These are phyloP conservation scores for Cadophora luteo-olivacea DNA, from an alignment of 2,329 filamentous ascomycete genomes.

Conservation along the genomic window DNA sequence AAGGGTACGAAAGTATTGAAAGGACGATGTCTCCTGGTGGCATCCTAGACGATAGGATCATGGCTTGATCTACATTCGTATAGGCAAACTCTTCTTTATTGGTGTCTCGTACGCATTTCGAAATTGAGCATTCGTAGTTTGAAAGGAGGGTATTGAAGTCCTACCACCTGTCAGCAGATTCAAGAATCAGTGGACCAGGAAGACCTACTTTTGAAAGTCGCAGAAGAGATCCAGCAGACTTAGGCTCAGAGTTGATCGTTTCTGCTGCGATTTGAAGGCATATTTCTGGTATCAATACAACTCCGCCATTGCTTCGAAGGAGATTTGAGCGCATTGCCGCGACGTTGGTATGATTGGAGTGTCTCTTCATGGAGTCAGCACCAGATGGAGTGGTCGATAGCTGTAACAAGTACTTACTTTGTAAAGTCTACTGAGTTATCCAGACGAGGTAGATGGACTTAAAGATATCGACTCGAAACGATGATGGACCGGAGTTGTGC, in stretches of 20 bases:
- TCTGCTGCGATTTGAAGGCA: constrained; percentile 34
- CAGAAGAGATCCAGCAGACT: constrained; percentile 25
- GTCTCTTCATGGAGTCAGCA: not conserved
- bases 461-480: constrained; percentile 10
- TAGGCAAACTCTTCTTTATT: constrained; percentile 22
- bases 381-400: not conserved
- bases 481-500: not conserved
- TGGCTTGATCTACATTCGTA: constrained; percentile 25
- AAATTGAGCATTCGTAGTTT: constrained; percentile 35
- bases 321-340: constrained; percentile 17
- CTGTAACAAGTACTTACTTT: not conserved
- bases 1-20: constrained; percentile 31
- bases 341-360: not conserved
- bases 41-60: constrained; percentile 21
- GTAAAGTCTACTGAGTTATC: not conserved
- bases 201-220: constrained; percentile 34
- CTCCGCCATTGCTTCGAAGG: constrained; percentile 27
- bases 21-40: constrained; percentile 21
- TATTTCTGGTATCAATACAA: constrained; percentile 32
- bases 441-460: constrained; percentile 2
- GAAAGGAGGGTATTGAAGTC: constrained; percentile 33
- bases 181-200: not conserved
- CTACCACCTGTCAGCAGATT: constrained; percentile 26
- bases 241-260: constrained; percentile 31
- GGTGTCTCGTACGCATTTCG: constrained; percentile 17